Conservation (phyloP, 352 stramenopile genomes). For the Phytopythium boreale region DNA sequence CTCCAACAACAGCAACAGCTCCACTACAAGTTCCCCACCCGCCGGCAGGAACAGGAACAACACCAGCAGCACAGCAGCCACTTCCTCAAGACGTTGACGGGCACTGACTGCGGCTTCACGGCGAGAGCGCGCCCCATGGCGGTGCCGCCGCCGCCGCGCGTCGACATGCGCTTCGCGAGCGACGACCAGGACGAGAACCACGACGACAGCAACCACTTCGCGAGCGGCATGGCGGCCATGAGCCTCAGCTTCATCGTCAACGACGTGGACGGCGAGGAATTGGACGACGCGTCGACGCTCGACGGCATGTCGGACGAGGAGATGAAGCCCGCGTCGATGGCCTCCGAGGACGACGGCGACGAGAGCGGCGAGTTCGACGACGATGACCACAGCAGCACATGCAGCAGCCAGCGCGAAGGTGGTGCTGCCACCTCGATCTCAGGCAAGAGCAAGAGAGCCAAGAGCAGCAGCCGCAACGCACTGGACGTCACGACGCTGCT, state of each 20-base stretch:
- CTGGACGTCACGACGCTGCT: conserved; percentile 68
- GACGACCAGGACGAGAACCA: conserved; percentile 26
- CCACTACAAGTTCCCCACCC: conserved; percentile 17
- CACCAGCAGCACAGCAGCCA: conserved; percentile 11
- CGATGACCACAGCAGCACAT: conserved; percentile 4
- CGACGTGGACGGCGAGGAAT: conserved; percentile 27
- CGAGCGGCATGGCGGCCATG: conserved; percentile 69
- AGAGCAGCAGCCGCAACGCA: conserved; percentile 23
- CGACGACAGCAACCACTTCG: conserved; percentile 27
- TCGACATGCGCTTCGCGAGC: conserved; percentile 21
- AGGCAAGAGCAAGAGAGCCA: conserved; percentile 20
- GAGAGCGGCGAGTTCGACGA: conserved; percentile 21
- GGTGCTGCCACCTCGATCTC: conserved; percentile 14
- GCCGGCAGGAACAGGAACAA: conserved; percentile 14
- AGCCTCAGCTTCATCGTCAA: conserved; percentile 86
- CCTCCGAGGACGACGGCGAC: conserved; percentile 21
- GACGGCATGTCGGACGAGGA: conserved; percentile 39
- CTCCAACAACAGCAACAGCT: conserved; percentile 23
- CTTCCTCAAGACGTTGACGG: background rate
- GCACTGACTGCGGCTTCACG: conserved; percentile 1
- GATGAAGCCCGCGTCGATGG: conserved; percentile 21
- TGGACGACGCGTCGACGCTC: conserved; percentile 15
- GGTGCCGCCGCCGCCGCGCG: background rate
- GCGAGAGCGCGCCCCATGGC: conserved; percentile 3
- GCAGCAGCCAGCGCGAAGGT: conserved; percentile 2